Conservation (phyloP, 176 grass and related monocot genomes). For the Eleusine indica region DNA sequence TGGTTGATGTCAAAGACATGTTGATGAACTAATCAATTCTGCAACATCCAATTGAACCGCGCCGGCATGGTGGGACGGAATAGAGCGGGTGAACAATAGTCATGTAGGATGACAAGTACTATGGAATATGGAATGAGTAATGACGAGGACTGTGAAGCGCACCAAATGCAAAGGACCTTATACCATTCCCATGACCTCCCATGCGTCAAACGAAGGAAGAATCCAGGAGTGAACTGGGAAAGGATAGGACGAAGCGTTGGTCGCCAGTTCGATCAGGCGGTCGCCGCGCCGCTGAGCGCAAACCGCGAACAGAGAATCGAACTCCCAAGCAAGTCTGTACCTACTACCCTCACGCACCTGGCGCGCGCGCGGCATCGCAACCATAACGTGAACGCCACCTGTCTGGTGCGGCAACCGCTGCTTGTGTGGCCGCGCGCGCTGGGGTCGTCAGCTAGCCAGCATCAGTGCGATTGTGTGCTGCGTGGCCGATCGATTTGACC, state of each 20-base stretch:
- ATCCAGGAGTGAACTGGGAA: not conserved
- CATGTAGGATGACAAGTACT: no score
- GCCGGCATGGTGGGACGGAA: not conserved
- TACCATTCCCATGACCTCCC: not conserved
- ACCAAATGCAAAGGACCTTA: no score
- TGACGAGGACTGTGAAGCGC: no score
- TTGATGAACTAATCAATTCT: not conserved
- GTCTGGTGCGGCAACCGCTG: no score
- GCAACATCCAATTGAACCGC: not conserved
- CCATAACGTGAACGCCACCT: no score
- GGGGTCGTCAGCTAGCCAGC: no score
- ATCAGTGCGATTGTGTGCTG: not conserved
- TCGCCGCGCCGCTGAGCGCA: no score
- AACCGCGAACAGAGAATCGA: not conserved
- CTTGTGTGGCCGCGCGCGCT: not conserved
- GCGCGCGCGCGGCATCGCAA: not conserved
- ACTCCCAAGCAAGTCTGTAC: not conserved
- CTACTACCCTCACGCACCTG: not conserved
- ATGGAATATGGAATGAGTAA: no score
- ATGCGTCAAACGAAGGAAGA: not conserved
- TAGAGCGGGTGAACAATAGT: not conserved
- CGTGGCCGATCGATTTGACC: constrained; percentile 15
- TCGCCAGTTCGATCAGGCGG: not conserved
- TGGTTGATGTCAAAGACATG: no score
- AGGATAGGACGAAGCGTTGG: not conserved